Percentiles rank a stretch among this genome's conserved stretches.
Conservation (phyloP, 345 rosid genomes). For the Populus davidiana region DNA sequence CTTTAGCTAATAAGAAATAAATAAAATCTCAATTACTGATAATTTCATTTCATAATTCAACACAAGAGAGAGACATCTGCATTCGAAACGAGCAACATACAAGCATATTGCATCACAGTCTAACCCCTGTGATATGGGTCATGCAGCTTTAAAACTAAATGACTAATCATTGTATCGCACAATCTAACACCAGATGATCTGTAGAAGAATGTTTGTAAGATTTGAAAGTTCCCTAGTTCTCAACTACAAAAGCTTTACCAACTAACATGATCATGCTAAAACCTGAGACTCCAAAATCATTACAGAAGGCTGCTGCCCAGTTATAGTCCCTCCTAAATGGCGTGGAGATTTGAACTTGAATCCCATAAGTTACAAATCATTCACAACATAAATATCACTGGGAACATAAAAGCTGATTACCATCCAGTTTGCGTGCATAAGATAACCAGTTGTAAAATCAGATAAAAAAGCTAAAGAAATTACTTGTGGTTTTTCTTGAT, state of each 20-base stretch:
- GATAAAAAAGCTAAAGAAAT: slow-evolving; percentile 12
- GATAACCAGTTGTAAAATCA: background rate
- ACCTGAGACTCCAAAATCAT: slow-evolving; percentile 5
- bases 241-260: background rate
- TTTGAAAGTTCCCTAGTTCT: background rate
- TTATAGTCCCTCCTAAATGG: no score
- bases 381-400: background rate
- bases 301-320: background rate
- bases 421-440: background rate
- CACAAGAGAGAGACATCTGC: background rate
- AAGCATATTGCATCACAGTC: background rate
- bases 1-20: slow-evolving; percentile 6
- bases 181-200: background rate
- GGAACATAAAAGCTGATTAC: background rate
- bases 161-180: background rate
- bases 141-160: background rate
- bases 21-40: background rate
- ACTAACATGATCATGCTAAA: background rate
- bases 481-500: slow-evolving; percentile 94
- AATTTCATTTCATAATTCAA: background rate
- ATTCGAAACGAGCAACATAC: background rate
- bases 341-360: background rate
- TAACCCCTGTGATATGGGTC: background rate
- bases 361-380: background rate
- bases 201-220: background rate